Percentiles rank a stretch among this genome's conserved stretches.
Evolutionary conservation across 371 early-diverging fungal genomes (phyloP).

Genomic region (Enterocytospora artemiae): DNA sequence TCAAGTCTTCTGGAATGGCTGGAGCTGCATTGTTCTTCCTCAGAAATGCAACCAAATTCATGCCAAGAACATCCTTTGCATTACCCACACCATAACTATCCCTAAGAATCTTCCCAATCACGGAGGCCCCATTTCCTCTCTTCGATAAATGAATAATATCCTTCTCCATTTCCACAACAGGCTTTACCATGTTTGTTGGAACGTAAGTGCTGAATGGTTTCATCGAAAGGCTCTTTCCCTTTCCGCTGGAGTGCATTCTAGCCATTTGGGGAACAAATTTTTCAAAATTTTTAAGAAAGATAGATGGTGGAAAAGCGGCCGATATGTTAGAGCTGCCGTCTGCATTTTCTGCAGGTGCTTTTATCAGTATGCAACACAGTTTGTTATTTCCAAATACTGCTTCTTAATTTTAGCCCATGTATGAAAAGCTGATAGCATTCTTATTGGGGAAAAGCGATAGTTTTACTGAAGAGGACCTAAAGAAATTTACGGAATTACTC

Average conservation of each 20-base stretch:
- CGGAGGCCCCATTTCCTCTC: constrained; percentile 93
- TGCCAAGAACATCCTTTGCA: constrained; percentile 82
- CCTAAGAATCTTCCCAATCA: constrained; percentile 94
- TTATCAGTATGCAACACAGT: background rate
- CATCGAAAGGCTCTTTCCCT: constrained; percentile 93
- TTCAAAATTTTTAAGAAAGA: too few species aligned
- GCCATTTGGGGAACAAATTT: constrained; percentile 50
- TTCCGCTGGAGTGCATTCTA: constrained; percentile 61
- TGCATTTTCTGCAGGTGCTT: background rate
- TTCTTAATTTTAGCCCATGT: too few species aligned
- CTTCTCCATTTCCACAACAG: constrained; percentile 84
- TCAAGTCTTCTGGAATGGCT: constrained; percentile 95
- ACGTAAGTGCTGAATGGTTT: constrained; percentile 94
- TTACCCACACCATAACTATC: constrained; percentile 92
- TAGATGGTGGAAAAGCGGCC: too few species aligned
- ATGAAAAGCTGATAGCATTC: constrained; percentile 26
- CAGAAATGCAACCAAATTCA: constrained; percentile 82
- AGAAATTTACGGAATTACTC: constrained; percentile 16
- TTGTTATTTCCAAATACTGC: constrained; percentile 1
- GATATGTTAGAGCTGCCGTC: too few species aligned
- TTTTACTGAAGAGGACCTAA: constrained; percentile 17
- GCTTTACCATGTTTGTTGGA: constrained; percentile 87
- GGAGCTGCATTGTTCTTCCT: constrained; percentile 81
- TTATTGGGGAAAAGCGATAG: constrained; percentile 13
- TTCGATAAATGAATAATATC: constrained; percentile 93